Evolutionary conservation across 2,329 filamentous ascomycete genomes (phyloP), one percentile per base, ranked within the genome.

Genomic region (Colletotrichum musae): DNA sequence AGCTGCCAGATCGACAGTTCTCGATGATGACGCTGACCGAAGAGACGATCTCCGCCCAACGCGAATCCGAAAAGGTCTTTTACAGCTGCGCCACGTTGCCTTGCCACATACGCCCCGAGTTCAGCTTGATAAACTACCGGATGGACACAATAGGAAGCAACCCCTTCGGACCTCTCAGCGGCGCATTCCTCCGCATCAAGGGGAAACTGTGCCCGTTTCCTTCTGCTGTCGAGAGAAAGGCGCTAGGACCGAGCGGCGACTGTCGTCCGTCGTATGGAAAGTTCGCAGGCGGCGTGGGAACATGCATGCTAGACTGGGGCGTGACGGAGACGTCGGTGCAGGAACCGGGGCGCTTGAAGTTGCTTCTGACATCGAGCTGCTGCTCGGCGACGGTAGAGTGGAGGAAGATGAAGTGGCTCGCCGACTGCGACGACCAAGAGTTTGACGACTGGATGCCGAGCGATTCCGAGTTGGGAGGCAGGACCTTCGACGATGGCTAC

Each of bases 261-360:
- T 10, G 13, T 5, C 28, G 9, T 10, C 32, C 41, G 7, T 26
- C 43, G 2, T 50, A 47, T 12, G 60, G 52, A 12, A 32, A 58
- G 16, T 64, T 64, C n/a, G 7, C 16, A 1, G 26, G n/a, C 18
- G 60, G 60, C 10, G 50, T 24, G 9, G 60, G 52, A 2, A 24
- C 45, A 16, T 64, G 60, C 5, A n/a, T 57, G 13, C 18, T 64
- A 4, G 60, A 64, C 15, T 64, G 60, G 60, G 16, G 36, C 15
- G 60, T 64, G 13, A 28, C 18, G 2, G 10, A 10, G 2, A 26
- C 39, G 6, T 18, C 41, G 18, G 21, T n/a, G 5, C 52, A 64
- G 13, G n/a, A 16, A n/a, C 26, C 51, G 0, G 26, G 15, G 2
- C 6, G 21, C 3, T 41, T 64, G 51, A 32, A 16, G 28, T n/a